Percentiles rank a stretch among this genome's conserved stretches.
Evolutionary conservation across 768 basidiomycete genomes (phyloP).

Genomic region (Agaricus sinodeliciosus): DNA sequence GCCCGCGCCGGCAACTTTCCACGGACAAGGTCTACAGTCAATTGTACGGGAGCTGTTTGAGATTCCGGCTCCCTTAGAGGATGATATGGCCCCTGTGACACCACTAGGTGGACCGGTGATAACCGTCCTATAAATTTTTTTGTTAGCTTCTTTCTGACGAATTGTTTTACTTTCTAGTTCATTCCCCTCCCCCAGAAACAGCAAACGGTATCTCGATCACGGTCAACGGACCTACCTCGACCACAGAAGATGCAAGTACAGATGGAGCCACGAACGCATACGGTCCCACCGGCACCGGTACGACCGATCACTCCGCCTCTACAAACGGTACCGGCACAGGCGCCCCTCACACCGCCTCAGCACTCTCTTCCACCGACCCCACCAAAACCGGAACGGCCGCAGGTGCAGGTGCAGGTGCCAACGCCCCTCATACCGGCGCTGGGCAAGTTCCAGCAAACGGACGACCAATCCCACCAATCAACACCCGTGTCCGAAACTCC

Average conservation of each 20-base stretch:
- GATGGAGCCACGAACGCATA: conserved; percentile 7
- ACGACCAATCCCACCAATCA: conserved; percentile 8
- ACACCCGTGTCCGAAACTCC: conserved; percentile 4
- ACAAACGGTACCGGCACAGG: conserved; percentile 7
- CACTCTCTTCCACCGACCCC: conserved; percentile 7
- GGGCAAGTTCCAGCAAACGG: neutral
- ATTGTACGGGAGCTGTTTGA: conserved; percentile 29
- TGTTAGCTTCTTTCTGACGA: conserved; percentile 12
- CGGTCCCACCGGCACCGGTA: neutral
- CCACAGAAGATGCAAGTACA: conserved; percentile 12
- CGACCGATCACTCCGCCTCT: conserved; percentile 8
- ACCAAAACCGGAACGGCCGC: conserved; percentile 8
- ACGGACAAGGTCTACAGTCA: conserved; percentile 23
- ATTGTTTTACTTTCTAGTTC: conserved; percentile 10
- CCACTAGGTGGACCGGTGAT: conserved; percentile 30
- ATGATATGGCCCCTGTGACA: conserved; percentile 4
- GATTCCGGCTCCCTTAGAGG: conserved; percentile 17
- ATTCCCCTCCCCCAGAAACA: neutral
- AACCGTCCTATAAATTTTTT: conserved; percentile 13
- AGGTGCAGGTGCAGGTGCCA: neutral
- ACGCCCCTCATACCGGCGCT: neutral
- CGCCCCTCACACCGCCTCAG: conserved; percentile 7
- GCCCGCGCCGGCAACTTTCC: conserved; percentile 27
- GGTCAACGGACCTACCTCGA: conserved; percentile 6
- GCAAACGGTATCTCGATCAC: neutral